Percentiles rank a stretch among this genome's conserved stretches.
Evolutionary conservation across 2,329 filamentous ascomycete species (phyloP).

Genomic region (Ceratocystis harringtonii): DNA sequence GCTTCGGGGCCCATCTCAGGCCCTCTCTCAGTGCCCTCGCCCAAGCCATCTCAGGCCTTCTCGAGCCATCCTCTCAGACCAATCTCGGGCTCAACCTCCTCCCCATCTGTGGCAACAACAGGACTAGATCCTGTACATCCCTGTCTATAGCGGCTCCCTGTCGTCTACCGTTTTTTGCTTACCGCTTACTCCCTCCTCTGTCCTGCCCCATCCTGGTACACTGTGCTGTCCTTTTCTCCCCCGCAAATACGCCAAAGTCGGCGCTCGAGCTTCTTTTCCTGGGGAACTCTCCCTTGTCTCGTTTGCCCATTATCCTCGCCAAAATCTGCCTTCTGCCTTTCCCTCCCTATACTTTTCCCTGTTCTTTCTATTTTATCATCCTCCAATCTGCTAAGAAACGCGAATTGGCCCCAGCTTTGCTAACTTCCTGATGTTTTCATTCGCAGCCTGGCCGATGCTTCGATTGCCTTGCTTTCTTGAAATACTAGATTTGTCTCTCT

Average conservation of each 20-base stretch:
- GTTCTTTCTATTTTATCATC: background rate
- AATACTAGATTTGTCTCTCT: background rate
- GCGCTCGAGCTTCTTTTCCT: background rate
- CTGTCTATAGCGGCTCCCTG: background rate
- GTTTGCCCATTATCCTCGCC: background rate
- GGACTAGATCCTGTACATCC: background rate
- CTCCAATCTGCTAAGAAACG: background rate
- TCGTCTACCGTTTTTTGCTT: background rate
- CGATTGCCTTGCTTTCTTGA: background rate
- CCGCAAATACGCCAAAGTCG: slow-evolving; percentile 7
- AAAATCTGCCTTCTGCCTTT: background rate
- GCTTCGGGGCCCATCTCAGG: background rate
- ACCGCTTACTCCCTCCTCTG: background rate
- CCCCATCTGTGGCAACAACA: background rate
- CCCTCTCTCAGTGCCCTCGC: background rate
- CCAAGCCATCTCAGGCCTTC: background rate
- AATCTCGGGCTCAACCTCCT: background rate
- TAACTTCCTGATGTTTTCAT: background rate
- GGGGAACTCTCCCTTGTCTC: slow-evolving; percentile 1
- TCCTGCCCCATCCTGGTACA: background rate
- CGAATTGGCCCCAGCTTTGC: background rate
- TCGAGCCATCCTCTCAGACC: background rate
- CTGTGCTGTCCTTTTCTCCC: slow-evolving; percentile 6
- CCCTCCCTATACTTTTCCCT: background rate
- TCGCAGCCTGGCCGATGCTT: background rate